Evolutionary conservation across 2,329 filamentous ascomycete genomes (phyloP), one percentile per base, ranked within the genome.

Genomic region (Didymella glomerata): DNA sequence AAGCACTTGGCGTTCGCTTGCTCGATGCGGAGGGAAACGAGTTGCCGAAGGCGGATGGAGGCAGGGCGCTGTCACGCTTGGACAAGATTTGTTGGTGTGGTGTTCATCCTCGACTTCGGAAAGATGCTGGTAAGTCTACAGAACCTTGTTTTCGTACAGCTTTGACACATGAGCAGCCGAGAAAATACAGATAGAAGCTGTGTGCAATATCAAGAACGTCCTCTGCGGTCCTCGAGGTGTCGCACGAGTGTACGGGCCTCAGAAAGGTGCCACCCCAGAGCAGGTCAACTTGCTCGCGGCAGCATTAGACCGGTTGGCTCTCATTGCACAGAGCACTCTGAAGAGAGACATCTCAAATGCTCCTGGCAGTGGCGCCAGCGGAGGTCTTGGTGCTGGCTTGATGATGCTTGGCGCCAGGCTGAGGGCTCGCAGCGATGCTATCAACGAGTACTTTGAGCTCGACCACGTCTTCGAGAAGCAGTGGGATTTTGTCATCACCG

Each of bases 121-220:
- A 63, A 49, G 59, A 64, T 60, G 60, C 57, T 45, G 45, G 69
- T 70, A 61, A 66, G 66, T 61, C n/a, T n/a, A 11, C 20, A 8
- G 16, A 40, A 8, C 9, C 13, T 16, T 16, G 16, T 24, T 27
- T 1, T 14, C n/a, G 22, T 32, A 9, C 13, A 18, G 13, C 34
- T 20, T 48, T 68, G 40, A 69, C 54, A 8, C 14, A 16, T 28
- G 2, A n/a, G 10, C 32, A 71, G 67, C 25, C 16, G 53, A 65
- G 5, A 66, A 72, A 9, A 76, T 79, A 10, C 57, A 67, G 2
- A 82, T 85, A 18, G 82, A 84, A 57, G 83, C 81, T 2, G 80
- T 81, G 0, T 83, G 82, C 58, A 85, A 84, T 66, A 81, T 80
- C 76, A 77, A 82, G 50, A 85, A 84, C 45, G 74, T 84, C 0